phyloP scores from a whole-genome alignment of 495 filamentous ascomycete genomes.

The Aspergillus mulundensis region DNA sequence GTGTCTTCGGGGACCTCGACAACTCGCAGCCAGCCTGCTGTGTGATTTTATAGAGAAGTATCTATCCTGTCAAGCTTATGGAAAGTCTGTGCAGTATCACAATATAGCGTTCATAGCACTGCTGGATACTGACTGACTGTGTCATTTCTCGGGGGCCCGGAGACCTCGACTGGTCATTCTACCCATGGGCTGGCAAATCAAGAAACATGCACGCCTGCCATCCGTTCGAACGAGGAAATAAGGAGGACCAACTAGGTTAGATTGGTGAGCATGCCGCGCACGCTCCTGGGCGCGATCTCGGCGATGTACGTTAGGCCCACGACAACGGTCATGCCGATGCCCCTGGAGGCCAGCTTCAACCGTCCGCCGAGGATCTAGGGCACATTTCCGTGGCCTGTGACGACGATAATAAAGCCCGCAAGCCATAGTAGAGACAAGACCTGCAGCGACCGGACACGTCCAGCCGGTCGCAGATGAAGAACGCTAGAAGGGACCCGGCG shows the following conservation, averaged over 20 bases:
- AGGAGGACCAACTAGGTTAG: no score
- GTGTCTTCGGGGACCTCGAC: not conserved
- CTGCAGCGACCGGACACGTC: conserved; percentile 62
- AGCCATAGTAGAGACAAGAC: conserved; percentile 61
- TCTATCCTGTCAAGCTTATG: no score
- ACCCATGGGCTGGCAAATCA: no score
- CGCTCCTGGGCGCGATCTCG: conserved; percentile 24
- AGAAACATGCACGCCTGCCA: no score
- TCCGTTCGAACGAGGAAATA: no score
- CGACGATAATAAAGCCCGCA: conserved; percentile 60
- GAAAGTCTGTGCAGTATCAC: no score
- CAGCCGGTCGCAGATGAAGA: conserved; percentile 63
- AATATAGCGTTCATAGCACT: no score
- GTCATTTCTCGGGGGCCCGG: no score
- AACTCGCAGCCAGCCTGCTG: not conserved
- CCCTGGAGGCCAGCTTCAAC: conserved; percentile 64
- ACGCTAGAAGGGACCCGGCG: conserved; percentile 59
- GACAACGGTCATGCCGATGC: conserved; percentile 61
- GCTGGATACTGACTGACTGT: no score
- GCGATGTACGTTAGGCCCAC: conserved; percentile 50
- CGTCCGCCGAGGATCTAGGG: conserved; percentile 59
- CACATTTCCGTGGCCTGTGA: conserved; percentile 54
- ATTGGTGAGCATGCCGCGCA: not conserved
- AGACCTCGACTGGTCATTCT: no score
- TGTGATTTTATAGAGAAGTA: not conserved